These are phyloP conservation scores for Yamadazyma sp. DNA, from an alignment of 1,139 yeast genomes.

Conservation along the genomic window DNA sequence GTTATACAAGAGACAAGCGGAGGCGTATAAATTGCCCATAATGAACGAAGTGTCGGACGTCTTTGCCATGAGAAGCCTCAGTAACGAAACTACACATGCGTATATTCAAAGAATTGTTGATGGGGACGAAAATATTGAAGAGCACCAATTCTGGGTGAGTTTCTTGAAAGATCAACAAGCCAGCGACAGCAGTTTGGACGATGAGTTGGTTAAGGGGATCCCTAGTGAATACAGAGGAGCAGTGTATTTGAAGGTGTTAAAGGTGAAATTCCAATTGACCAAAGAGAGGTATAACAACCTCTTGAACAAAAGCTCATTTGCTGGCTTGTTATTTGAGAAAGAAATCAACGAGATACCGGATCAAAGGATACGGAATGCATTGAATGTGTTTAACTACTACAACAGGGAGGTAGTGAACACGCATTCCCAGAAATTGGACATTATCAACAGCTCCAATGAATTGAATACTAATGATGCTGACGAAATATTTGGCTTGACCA, in stretches of 20 bases:
- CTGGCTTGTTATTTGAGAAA: constrained; percentile 3
- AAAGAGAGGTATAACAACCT: constrained; percentile 32
- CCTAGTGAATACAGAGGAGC: constrained; percentile 30
- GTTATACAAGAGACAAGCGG: constrained; percentile 33
- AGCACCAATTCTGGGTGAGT: constrained; percentile 9
- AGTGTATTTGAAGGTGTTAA: constrained; percentile 35
- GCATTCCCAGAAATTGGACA: constrained; percentile 12
- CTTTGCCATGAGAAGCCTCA: constrained; percentile 18
- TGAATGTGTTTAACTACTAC: constrained; percentile 36
- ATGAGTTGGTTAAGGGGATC: constrained; percentile 30
- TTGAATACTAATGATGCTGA: constrained; percentile 17
- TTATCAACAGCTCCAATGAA: constrained; percentile 7
- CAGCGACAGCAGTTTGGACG: too few relatives aligned
- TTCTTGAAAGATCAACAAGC: constrained; percentile 3
- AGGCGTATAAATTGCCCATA: constrained; percentile 29
- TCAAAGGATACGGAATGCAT: constrained; percentile 24
- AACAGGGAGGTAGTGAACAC: constrained; percentile 23
- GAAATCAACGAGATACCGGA: constrained; percentile 7
- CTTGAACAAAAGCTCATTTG: constrained; percentile 24
- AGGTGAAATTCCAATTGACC: constrained; percentile 31
- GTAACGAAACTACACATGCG: constrained; percentile 8
- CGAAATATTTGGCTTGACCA: constrained; percentile 4
- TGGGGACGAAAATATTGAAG: background rate
- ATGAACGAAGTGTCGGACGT: constrained; percentile 40
- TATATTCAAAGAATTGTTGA: constrained; percentile 5